A percentile compares a stretch with the other conserved stretches of the same genome.
These are phyloP conservation scores for Clonostachys rosea DNA, from an alignment of 2,329 filamentous ascomycete species.

Conservation along the genomic window DNA sequence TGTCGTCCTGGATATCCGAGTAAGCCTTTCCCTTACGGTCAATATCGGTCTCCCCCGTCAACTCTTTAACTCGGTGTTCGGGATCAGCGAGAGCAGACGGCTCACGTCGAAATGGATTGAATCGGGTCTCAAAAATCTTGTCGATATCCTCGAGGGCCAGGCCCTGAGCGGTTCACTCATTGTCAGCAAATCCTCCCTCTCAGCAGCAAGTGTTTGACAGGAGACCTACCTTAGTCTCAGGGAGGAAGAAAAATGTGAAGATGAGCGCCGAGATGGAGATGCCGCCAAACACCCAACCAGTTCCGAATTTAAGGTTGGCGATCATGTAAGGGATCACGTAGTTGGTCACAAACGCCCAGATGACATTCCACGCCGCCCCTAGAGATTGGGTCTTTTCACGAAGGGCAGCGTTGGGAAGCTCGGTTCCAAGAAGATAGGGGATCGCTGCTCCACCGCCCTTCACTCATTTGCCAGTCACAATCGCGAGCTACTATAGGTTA, in stretches of 20 bases:
- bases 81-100: too few relatives aligned
- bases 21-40: too few relatives aligned
- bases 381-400: constrained; percentile 7
- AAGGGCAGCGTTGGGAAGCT: constrained; percentile 5
- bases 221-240: not conserved
- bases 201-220: not conserved
- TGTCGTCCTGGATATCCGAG: too few relatives aligned
- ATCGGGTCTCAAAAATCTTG: not conserved
- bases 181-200: not conserved
- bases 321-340: constrained; percentile 7
- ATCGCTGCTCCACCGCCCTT: constrained; percentile 7
- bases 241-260: constrained; percentile 12
- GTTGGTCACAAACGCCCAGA: constrained; percentile 7
- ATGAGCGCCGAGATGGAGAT: constrained; percentile 1
- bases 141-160: not conserved
- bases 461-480: too few relatives aligned
- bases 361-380: constrained; percentile 5
- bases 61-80: too few relatives aligned
- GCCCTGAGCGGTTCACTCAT: not conserved
- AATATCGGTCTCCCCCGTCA: too few relatives aligned
- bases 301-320: constrained; percentile 3
- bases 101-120: not conserved
- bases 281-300: constrained; percentile 6
- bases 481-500: not conserved
- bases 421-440: constrained; percentile 7